These are phyloP conservation scores for Flaveria sonorensis DNA, from an alignment of 129 eudicot genomes.

Conservation along the genomic window DNA sequence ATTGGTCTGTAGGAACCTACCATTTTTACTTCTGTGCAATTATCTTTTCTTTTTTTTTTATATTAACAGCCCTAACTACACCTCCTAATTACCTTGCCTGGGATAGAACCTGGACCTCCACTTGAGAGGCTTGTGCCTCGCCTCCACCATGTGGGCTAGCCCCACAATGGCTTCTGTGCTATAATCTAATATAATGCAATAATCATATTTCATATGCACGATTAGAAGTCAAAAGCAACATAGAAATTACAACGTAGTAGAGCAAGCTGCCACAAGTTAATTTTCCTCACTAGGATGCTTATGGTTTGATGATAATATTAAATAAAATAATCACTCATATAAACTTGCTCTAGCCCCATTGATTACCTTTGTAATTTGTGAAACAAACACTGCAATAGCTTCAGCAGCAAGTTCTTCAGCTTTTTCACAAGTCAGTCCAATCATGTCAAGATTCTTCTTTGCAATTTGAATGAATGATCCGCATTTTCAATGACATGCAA, in stretches of 20 bases:
- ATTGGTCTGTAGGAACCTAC: slow-evolving; percentile 13
- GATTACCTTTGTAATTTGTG: slow-evolving; percentile 30
- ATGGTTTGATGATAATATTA: slow-evolving; percentile 8
- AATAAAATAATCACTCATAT: not conserved
- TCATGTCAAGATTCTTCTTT: slow-evolving; percentile 62
- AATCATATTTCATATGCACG: not conserved
- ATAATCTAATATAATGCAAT: not conserved
- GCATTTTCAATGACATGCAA: slow-evolving; percentile 81
- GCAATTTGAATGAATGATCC: slow-evolving; percentile 88
- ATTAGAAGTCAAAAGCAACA: slow-evolving; percentile 2
- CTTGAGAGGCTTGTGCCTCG: too few species aligned
- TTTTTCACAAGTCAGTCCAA: slow-evolving; percentile 59
- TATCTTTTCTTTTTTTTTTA: not conserved
- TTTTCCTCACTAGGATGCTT: slow-evolving; percentile 1
- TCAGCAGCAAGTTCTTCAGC: slow-evolving; percentile 61
- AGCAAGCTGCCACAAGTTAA: not conserved
- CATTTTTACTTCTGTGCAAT: slow-evolving; percentile 15
- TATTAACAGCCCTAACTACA: too few species aligned
- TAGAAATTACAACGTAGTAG: not conserved
- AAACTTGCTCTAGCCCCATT: slow-evolving; percentile 20
- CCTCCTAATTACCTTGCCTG: too few species aligned
- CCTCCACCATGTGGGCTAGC: too few species aligned
- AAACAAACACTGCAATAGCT: slow-evolving; percentile 64
- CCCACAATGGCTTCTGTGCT: not conserved
- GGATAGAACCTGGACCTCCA: too few species aligned